Conservation (phyloP, 148 eudicot species). For the Rhododendron simsii region DNA sequence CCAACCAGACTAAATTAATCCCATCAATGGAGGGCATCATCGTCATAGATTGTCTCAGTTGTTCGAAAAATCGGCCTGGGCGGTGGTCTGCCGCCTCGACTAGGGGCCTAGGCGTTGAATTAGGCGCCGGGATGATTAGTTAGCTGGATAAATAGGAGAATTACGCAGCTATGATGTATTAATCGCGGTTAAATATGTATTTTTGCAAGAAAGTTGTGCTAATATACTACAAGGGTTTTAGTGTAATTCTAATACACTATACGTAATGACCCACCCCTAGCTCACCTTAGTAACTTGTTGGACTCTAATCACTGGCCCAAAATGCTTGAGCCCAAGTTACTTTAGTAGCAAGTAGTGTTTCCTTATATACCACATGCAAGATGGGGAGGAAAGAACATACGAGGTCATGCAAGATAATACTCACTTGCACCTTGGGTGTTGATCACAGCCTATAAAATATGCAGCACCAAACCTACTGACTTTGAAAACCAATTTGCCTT, state of each 20-base stretch:
- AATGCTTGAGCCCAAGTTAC: background rate
- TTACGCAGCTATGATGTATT: background rate
- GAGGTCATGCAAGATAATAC: slow-evolving; percentile 20
- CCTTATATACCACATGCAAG: background rate
- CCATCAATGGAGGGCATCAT: slow-evolving; percentile 31
- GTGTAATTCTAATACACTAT: background rate
- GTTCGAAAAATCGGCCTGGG: background rate
- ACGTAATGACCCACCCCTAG: background rate
- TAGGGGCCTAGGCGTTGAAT: background rate
- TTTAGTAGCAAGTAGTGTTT: background rate
- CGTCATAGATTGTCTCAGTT: slow-evolving; percentile 62
- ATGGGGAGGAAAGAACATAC: background rate
- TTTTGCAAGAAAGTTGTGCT: background rate
- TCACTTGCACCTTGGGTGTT: slow-evolving; percentile 96
- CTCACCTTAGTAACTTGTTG: background rate
- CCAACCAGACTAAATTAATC: background rate
- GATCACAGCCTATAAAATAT: slow-evolving; percentile 94
- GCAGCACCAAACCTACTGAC: slow-evolving; percentile 90
- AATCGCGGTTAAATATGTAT: no score
- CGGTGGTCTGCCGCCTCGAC: background rate
- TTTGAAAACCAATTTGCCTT: slow-evolving; percentile 78
- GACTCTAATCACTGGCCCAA: background rate
- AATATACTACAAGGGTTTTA: background rate
- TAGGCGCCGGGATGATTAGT: no score
- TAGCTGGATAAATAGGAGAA: background rate